These are phyloP conservation scores for Dissoconium aciculare DNA, from an alignment of 2,329 filamentous ascomycete genomes.

Conservation along the genomic window DNA sequence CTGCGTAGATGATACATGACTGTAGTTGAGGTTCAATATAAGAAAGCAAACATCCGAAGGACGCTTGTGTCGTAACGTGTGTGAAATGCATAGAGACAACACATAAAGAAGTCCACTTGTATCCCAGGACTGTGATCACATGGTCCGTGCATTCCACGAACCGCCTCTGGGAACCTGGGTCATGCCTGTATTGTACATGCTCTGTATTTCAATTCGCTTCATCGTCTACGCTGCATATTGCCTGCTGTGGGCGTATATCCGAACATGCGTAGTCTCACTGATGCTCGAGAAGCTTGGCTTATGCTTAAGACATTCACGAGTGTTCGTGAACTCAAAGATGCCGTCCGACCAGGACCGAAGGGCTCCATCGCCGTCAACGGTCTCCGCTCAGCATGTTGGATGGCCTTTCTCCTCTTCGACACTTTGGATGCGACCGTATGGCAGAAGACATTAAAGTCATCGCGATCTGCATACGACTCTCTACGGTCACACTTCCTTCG, in stretches of 20 bases:
- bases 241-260: too few species aligned
- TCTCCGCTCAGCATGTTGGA: conserved; percentile 82
- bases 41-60: too few species aligned
- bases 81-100: too few species aligned
- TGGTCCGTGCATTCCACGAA: too few species aligned
- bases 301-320: conserved; percentile 16
- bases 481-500: conserved; percentile 61
- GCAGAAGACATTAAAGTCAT: conserved; percentile 50
- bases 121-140: too few species aligned
- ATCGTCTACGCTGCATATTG: too few species aligned
- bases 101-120: too few species aligned
- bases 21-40: too few species aligned
- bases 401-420: conserved; percentile 71
- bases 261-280: conserved; percentile 23
- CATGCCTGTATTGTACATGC: too few species aligned
- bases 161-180: too few species aligned
- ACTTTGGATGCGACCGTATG: conserved; percentile 51
- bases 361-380: conserved; percentile 29
- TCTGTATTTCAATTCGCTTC: too few species aligned
- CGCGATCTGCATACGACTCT: conserved; percentile 58
- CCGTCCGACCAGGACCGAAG: conserved; percentile 17
- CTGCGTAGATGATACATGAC: conserved; percentile 1
- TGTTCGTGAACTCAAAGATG: conserved; percentile 19
- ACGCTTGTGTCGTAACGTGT: too few species aligned
- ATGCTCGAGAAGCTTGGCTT: conserved; percentile 22